Percentiles rank a stretch among this genome's conserved stretches.
Conservation (phyloP, 306 rosid genomes). For the Herpetospermum pedunculosum region DNA sequence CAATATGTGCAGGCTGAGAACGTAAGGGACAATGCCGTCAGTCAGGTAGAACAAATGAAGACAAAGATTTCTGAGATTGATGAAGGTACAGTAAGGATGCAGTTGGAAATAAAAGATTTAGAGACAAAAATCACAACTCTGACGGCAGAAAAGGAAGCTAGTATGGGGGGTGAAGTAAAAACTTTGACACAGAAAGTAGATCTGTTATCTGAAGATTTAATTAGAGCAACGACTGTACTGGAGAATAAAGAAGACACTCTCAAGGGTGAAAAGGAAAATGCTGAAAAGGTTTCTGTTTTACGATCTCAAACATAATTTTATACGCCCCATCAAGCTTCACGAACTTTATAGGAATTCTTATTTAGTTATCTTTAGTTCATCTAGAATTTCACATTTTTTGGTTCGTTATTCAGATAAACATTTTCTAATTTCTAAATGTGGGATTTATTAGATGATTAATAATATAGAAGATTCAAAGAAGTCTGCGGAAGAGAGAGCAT, state of each 20-base stretch:
- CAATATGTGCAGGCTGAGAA: constrained; percentile 75
- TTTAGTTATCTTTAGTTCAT: constrained; percentile 5
- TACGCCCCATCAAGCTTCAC: neutral
- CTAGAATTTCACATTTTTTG: neutral
- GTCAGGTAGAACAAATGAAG: constrained; percentile 68
- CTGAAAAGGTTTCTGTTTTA: constrained; percentile 39
- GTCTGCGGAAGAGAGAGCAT: constrained; percentile 55
- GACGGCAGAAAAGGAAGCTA: constrained; percentile 76
- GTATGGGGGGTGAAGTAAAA: constrained; percentile 90
- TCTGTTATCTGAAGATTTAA: constrained; percentile 57
- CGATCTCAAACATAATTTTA: constrained; percentile 1
- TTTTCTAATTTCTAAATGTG: constrained; percentile 18
- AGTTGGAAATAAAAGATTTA: constrained; percentile 57
- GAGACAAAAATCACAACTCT: constrained; percentile 49
- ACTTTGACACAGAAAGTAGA: constrained; percentile 63
- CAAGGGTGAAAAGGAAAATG: constrained; percentile 64
- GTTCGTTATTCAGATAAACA: neutral
- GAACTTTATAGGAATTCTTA: neutral
- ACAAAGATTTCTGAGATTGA: constrained; percentile 55
- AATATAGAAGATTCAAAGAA: constrained; percentile 72
- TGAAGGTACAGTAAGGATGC: constrained; percentile 24
- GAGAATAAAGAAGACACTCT: constrained; percentile 68
- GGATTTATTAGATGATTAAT: constrained; percentile 40
- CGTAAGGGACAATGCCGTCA: constrained; percentile 55
- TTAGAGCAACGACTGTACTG: constrained; percentile 62